Conservation (phyloP, 1,284 basidiomycete genomes). For the Clitocybe nebularis region DNA sequence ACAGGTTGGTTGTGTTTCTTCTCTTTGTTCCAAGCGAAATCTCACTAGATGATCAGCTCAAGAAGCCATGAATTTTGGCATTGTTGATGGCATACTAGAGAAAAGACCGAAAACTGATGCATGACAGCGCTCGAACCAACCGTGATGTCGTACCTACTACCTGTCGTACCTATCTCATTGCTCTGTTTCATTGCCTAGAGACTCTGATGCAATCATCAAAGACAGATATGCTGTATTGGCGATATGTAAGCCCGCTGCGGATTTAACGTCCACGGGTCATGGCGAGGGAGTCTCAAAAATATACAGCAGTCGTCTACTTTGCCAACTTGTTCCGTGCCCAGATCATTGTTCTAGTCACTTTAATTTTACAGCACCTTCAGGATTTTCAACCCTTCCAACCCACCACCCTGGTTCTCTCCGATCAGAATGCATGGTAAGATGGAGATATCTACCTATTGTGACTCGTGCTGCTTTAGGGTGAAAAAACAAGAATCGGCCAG, state of each 20-base stretch:
- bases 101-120: conserved; percentile 45
- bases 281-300: no score
- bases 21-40: conserved; percentile 14
- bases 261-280: no score
- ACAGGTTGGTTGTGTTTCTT: conserved; percentile 56
- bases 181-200: no score
- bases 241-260: no score
- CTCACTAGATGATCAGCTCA: conserved; percentile 49
- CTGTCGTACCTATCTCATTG: no score
- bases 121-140: no score
- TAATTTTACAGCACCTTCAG: neutral
- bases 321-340: no score
- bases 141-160: no score
- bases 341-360: no score
- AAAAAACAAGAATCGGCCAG: neutral
- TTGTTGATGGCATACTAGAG: conserved; percentile 87
- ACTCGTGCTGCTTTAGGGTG: conserved; percentile 1
- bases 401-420: neutral
- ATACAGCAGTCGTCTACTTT: no score
- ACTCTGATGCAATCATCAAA: no score
- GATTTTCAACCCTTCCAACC: neutral
- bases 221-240: no score
- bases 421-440: conserved; percentile 4
- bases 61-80: conserved; percentile 85
- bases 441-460: conserved; percentile 3